Evolutionary conservation across 2,329 filamentous ascomycete species (phyloP).

Genomic region (Periconia sp.): DNA sequence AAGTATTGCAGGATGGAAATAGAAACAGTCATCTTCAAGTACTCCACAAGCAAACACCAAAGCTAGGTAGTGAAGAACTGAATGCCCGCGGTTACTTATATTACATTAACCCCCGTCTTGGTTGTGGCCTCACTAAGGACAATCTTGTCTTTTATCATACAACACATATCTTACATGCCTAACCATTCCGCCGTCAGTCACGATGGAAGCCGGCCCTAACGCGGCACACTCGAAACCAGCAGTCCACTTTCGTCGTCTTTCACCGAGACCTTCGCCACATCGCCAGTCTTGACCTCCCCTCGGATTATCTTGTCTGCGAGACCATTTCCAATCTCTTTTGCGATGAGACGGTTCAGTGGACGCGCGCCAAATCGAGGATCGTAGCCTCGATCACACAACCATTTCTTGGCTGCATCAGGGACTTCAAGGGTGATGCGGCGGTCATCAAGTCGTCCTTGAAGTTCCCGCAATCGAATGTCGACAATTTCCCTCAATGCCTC

Average conservation of each 20-base stretch:
- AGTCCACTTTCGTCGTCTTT: constrained; percentile 52
- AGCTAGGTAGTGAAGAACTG: no score
- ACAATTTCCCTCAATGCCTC: constrained; percentile 86
- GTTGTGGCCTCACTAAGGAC: no score
- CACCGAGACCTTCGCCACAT: constrained; percentile 70
- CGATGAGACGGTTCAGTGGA: constrained; percentile 86
- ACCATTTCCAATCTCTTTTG: constrained; percentile 84
- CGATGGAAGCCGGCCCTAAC: not conserved
- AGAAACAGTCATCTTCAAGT: no score
- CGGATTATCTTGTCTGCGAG: constrained; percentile 91
- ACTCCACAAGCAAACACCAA: no score
- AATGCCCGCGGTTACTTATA: no score
- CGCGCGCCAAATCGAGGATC: constrained; percentile 89
- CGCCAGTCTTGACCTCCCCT: constrained; percentile 75
- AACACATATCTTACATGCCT: no score
- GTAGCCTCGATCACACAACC: constrained; percentile 88
- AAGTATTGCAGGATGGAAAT: no score
- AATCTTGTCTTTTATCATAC: no score
- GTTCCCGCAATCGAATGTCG: constrained; percentile 83
- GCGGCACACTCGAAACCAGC: not conserved
- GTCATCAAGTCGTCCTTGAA: constrained; percentile 81
- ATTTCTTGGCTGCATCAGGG: constrained; percentile 71
- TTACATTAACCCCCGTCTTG: no score
- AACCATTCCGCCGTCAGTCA: not conserved
- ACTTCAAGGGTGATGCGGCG: constrained; percentile 78